Evolutionary conservation across 352 stramenopile genomes (phyloP).

Genomic region (Phytophthora pistaciae): DNA sequence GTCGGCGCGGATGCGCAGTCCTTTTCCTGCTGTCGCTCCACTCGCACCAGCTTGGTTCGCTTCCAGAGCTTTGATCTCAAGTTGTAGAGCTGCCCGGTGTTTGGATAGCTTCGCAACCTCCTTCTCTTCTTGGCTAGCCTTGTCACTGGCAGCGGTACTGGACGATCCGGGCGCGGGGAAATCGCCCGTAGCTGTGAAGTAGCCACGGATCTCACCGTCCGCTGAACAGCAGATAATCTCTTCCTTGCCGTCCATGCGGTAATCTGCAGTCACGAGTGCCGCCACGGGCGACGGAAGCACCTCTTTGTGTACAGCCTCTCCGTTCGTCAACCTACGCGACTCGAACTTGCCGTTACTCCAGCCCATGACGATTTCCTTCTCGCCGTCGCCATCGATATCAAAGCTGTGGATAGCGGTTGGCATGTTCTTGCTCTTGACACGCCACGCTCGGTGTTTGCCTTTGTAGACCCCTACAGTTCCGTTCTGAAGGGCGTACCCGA

Average conservation of each 20-base stretch:
- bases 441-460: constrained; percentile 87
- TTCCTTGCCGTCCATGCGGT: constrained; percentile 88
- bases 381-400: constrained; percentile 92
- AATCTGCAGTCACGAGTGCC: constrained; percentile 83
- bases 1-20: constrained; percentile 59
- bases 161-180: constrained; percentile 33
- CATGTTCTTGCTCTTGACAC: constrained; percentile 93
- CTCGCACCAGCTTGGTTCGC: constrained; percentile 35
- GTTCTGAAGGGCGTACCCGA: constrained; percentile 92
- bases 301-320: constrained; percentile 88
- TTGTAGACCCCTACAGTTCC: constrained; percentile 95
- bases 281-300: constrained; percentile 71
- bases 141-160: constrained; percentile 42
- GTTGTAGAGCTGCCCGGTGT: constrained; percentile 72
- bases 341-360: constrained; percentile 94
- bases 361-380: constrained; percentile 90
- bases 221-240: constrained; percentile 90
- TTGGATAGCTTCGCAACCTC: constrained; percentile 87
- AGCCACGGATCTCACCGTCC: constrained; percentile 85
- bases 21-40: constrained; percentile 35
- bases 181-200: constrained; percentile 59
- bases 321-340: constrained; percentile 74
- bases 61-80: constrained; percentile 85
- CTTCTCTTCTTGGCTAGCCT: constrained; percentile 68
- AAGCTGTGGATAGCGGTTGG: constrained; percentile 85